Conservation (phyloP, 2,329 filamentous ascomycete genomes). For the Neospermospora avenae region DNA sequence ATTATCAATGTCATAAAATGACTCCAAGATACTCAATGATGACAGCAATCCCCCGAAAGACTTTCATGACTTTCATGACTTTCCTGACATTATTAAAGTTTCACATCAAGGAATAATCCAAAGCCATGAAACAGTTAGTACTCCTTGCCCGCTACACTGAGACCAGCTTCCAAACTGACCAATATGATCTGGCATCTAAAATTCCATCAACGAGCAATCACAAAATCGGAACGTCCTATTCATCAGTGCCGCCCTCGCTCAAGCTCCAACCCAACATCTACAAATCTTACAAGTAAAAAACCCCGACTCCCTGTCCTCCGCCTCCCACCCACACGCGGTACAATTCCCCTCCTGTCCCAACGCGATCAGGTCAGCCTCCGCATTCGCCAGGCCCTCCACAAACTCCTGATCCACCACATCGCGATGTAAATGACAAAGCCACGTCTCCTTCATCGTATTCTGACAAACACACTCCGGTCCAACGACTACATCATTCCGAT, state of each 20-base stretch:
- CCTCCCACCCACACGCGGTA: background rate
- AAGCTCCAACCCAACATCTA: background rate
- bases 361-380: background rate
- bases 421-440: background rate
- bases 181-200: too few relatives aligned
- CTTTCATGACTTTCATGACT: too few relatives aligned
- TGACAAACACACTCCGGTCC: background rate
- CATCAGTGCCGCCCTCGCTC: too few relatives aligned
- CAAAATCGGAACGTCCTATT: background rate
- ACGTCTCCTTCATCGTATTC: background rate
- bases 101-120: too few relatives aligned
- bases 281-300: conserved; percentile 2
- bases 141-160: too few relatives aligned
- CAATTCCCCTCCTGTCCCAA: background rate
- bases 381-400: background rate
- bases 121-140: too few relatives aligned
- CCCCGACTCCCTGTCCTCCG: background rate
- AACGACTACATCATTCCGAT: background rate
- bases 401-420: background rate
- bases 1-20: too few relatives aligned
- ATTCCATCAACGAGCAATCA: background rate
- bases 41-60: too few relatives aligned
- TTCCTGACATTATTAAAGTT: too few relatives aligned
- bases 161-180: too few relatives aligned
- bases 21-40: too few relatives aligned